These are phyloP conservation scores for Melocanna baccifera DNA, from an alignment of 176 grass and related monocot genomes.

Conservation along the genomic window DNA sequence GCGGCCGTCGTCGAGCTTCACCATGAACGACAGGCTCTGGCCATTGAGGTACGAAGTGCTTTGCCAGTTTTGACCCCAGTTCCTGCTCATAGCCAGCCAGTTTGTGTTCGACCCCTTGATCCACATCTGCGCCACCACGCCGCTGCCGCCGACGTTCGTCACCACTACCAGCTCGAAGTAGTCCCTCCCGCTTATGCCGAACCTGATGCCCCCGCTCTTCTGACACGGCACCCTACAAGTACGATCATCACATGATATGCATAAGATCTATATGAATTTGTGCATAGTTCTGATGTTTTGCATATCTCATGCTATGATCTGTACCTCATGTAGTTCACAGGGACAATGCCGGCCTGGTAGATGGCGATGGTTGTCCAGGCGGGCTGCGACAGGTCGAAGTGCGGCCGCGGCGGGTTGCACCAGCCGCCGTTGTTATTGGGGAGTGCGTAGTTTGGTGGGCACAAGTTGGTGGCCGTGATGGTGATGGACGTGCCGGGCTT, in stretches of 20 bases:
- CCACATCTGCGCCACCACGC: slow-evolving; percentile 42
- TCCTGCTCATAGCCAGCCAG: slow-evolving; percentile 57
- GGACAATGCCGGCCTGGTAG: slow-evolving; percentile 52
- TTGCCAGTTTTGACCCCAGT: slow-evolving; percentile 71
- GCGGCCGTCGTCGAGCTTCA: slow-evolving; percentile 45
- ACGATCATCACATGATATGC: neutral
- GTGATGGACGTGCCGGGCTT: slow-evolving; percentile 31
- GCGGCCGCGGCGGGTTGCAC: slow-evolving; percentile 76
- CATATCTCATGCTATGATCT: neutral
- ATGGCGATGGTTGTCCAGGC: slow-evolving; percentile 39
- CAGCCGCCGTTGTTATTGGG: slow-evolving; percentile 83
- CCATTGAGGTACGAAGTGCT: slow-evolving; percentile 48
- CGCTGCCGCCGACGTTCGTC: slow-evolving; percentile 46
- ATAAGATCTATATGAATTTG: neutral
- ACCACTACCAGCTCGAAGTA: slow-evolving; percentile 56
- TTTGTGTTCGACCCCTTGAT: slow-evolving; percentile 46
- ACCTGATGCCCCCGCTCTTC: slow-evolving; percentile 38
- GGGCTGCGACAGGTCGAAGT: slow-evolving; percentile 91
- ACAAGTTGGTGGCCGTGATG: slow-evolving; percentile 58
- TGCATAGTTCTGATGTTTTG: neutral
- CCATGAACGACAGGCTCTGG: slow-evolving; percentile 52
- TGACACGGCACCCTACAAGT: slow-evolving; percentile 37
- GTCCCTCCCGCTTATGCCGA: slow-evolving; percentile 37
- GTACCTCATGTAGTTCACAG: slow-evolving; percentile 39
- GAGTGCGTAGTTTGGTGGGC: slow-evolving; percentile 62